Evolutionary conservation across 805 yeast species (phyloP).

Genomic region (Zygoascus flipseniorum): DNA sequence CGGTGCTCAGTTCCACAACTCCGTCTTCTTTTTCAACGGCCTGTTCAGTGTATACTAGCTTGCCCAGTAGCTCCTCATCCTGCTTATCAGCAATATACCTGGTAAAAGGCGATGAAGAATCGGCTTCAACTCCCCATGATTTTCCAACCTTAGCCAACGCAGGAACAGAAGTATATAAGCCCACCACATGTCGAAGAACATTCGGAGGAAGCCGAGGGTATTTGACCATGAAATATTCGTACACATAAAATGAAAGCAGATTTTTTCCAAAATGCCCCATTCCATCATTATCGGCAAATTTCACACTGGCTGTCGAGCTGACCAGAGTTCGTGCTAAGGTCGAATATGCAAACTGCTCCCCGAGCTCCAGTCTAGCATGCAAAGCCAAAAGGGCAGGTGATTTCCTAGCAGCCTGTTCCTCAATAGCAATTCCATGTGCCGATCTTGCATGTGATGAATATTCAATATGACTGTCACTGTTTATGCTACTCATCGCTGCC

Average conservation of each 20-base stretch:
- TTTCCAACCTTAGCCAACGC: constrained; percentile 61
- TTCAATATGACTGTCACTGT: not conserved
- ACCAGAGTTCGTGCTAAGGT: constrained; percentile 78
- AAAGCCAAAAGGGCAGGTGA: constrained; percentile 72
- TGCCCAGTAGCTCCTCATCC: constrained; percentile 40
- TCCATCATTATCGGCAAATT: constrained; percentile 65
- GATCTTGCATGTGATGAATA: not conserved
- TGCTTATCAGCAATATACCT: constrained; percentile 64
- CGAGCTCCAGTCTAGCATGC: constrained; percentile 66
- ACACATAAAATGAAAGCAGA: constrained; percentile 62
- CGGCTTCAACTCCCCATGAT: constrained; percentile 85
- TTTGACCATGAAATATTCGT: constrained; percentile 61
- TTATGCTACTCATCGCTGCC: not conserved
- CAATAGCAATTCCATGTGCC: constrained; percentile 20
- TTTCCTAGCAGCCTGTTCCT: constrained; percentile 45
- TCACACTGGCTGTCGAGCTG: constrained; percentile 37
- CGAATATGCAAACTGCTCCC: constrained; percentile 46
- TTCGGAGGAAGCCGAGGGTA: constrained; percentile 88
- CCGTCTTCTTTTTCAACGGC: constrained; percentile 14
- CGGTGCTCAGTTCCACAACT: constrained; percentile 33
- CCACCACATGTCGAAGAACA: constrained; percentile 66
- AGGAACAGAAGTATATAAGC: constrained; percentile 61
- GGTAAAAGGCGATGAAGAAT: constrained; percentile 48
- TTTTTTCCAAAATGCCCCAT: constrained; percentile 76
- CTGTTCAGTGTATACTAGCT: constrained; percentile 13